Base-by-base conservation (phyloP, 306 rosid genomes). In the Sicyos baderoa region DNA sequence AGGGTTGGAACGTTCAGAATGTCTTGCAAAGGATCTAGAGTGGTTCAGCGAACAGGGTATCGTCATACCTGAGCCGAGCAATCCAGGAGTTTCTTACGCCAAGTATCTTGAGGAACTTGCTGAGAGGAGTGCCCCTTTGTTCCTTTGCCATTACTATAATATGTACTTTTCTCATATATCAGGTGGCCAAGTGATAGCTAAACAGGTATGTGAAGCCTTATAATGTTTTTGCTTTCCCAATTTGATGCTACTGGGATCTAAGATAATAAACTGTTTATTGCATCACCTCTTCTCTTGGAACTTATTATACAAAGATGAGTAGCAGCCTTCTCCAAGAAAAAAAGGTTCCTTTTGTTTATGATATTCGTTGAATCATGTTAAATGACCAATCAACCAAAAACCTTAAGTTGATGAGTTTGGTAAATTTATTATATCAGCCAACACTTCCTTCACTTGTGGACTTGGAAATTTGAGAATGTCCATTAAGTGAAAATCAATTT, bases 101-200 rank as follows among this genome's bases (percentile, higher is more conserved):
- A 79, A 82, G 72, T 90, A 93, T 77, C 77, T 90, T 75, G 82
- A 84, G 82, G 85, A 82, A 47, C 84, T 93, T 68, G 79, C 87
- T 0, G 86, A 84, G 71, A 77, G 5, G 64, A 86, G 86, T 19
- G 82, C 91, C 1, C 97, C 96, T 19, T 71, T 82, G 74, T 90
- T 93, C 79, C 96, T 93, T 57, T 90, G 84, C 74, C 97, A 90
- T 80, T 85, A 86, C 75, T 90, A 90, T 57, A 93, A 90, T 44
- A 86, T 90, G 61, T 86, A 93, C 73, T 90, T 90, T 75, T 80
- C 96, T 7, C 97, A 88, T 64, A 73, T 90, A 42, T 75, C 97
- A 49, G 97, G 89, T 57, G 96, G 91, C 56, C 95, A 90, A 40
- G 45, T 40, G 45, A 40, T 40, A 40, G 45, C 45, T 1, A 40